phyloP scores from a whole-genome alignment of 768 basidiomycete species.

The Tephrocybe rancida region DNA sequence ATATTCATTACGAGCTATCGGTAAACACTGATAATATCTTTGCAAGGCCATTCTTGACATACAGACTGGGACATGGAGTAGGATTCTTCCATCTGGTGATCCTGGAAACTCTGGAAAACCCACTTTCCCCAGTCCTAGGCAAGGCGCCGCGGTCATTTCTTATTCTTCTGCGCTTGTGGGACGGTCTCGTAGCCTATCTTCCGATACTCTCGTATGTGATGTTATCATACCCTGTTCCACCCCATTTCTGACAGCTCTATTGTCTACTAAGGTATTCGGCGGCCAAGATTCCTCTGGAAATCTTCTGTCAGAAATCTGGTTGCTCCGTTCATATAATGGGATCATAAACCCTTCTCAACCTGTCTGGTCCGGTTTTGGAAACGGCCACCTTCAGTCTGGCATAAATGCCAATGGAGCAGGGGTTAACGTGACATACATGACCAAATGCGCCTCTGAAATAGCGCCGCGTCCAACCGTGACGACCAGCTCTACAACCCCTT shows the following conservation, averaged over 20 bases:
- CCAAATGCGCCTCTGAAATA: conserved; percentile 54
- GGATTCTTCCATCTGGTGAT: conserved; percentile 76
- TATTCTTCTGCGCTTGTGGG: conserved; percentile 60
- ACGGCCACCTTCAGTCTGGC: conserved; percentile 65
- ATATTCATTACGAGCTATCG: background rate
- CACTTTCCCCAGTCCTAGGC: conserved; percentile 65
- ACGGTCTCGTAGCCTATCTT: conserved; percentile 39
- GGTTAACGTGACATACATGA: conserved; percentile 61
- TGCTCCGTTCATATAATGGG: conserved; percentile 74
- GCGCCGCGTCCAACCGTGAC: conserved; percentile 22
- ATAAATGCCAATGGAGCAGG: conserved; percentile 67
- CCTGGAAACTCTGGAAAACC: conserved; percentile 53
- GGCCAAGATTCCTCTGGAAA: conserved; percentile 68
- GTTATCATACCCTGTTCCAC: background rate
- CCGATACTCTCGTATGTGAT: conserved; percentile 64
- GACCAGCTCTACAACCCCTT: conserved; percentile 8
- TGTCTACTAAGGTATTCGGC: conserved; percentile 58
- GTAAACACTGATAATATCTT: background rate
- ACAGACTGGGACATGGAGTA: conserved; percentile 66
- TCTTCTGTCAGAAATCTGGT: conserved; percentile 77
- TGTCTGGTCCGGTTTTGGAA: conserved; percentile 66
- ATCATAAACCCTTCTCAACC: conserved; percentile 54
- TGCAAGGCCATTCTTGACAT: conserved; percentile 63
- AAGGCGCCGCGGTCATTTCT: conserved; percentile 70
- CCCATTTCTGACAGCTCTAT: conserved; percentile 3